phyloP scores from a whole-genome alignment of 208 protist genomes.

The Naegleria lovaniensis region DNA sequence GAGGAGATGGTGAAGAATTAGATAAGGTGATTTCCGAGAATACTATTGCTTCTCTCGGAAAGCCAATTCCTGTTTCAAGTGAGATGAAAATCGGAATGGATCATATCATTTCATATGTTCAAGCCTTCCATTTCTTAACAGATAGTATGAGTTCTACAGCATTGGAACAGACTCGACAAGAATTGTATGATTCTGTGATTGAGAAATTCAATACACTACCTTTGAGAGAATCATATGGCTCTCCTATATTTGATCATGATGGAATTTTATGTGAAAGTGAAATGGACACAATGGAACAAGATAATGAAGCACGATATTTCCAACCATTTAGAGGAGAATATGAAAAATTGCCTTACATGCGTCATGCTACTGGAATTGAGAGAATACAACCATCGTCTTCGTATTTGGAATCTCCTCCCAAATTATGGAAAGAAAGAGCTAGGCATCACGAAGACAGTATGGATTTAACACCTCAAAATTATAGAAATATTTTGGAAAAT shows the following conservation, averaged over 20 bases:
- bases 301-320: background rate
- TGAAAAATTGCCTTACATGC: background rate
- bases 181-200: background rate
- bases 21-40: background rate
- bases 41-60: background rate
- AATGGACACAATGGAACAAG: background rate
- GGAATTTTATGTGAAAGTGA: background rate
- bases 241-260: background rate
- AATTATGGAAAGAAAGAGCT: background rate
- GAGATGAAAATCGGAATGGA: background rate
- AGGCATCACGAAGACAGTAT: background rate
- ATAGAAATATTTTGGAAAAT: background rate
- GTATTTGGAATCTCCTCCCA: too few relatives aligned
- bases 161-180: background rate
- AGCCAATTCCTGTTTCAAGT: background rate
- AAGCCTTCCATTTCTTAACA: background rate
- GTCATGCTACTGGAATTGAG: background rate
- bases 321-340: background rate
- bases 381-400: too few relatives aligned
- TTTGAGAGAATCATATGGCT: background rate
- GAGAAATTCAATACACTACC: background rate
- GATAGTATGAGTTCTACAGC: slow-evolving; percentile 24
- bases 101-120: background rate
- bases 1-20: background rate
- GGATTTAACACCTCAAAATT: background rate